These are phyloP conservation scores for Fusarium vanettenii DNA, from an alignment of 2,329 filamentous ascomycete species.

Conservation along the genomic window DNA sequence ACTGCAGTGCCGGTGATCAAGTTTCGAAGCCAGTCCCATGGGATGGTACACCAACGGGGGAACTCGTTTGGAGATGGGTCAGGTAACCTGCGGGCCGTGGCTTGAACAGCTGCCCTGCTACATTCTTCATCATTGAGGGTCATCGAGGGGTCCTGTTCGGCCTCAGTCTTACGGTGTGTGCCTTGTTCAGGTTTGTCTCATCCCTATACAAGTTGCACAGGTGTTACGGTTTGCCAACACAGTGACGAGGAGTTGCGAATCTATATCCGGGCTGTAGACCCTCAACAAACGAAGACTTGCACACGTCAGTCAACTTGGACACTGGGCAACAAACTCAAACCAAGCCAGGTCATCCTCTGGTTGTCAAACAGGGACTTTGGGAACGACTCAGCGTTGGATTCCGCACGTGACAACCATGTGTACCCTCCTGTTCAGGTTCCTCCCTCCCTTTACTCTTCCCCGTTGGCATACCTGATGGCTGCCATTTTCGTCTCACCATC, in stretches of 20 bases:
- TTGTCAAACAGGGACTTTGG: neutral
- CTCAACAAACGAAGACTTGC: neutral
- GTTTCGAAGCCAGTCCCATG: neutral
- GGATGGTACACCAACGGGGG: neutral
- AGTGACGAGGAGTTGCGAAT: neutral
- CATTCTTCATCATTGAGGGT: neutral
- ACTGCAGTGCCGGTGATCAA: neutral
- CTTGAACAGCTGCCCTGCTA: slow-evolving; percentile 2
- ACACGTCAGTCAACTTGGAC: neutral
- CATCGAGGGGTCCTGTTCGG: neutral
- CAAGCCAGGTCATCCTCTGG: neutral
- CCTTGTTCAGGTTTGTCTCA: slow-evolving; percentile 17
- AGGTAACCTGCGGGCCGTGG: slow-evolving; percentile 4
- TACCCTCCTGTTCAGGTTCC: neutral
- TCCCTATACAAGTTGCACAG: neutral
- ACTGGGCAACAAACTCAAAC: neutral
- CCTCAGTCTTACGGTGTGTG: neutral
- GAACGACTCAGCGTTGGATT: neutral
- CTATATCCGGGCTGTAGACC: neutral
- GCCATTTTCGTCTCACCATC: neutral
- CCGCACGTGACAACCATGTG: neutral
- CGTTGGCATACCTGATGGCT: neutral
- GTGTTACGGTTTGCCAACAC: neutral
- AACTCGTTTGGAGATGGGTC: neutral
- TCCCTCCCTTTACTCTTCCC: slow-evolving; percentile 8